These are phyloP conservation scores for Heimioporus sp. DNA, from an alignment of 768 basidiomycete species.

Conservation along the genomic window DNA sequence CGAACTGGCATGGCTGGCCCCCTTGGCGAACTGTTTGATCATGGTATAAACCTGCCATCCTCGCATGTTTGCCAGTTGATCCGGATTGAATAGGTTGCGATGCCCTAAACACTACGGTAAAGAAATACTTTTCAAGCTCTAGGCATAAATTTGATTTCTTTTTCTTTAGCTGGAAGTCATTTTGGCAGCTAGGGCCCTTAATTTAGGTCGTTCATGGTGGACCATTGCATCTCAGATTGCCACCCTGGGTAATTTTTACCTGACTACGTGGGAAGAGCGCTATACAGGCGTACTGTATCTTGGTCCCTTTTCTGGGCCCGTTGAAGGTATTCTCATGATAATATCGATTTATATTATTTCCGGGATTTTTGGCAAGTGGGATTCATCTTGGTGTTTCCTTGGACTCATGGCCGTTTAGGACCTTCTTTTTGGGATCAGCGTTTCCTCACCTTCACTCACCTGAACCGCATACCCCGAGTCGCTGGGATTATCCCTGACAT, in stretches of 20 bases:
- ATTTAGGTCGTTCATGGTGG: slow-evolving; percentile 96
- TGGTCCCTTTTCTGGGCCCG: slow-evolving; percentile 91
- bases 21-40: slow-evolving; percentile 97
- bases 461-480: slow-evolving; percentile 51
- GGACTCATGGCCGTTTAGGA: slow-evolving; percentile 41
- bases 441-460: slow-evolving; percentile 54
- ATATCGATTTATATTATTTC: slow-evolving; percentile 72
- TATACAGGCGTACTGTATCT: slow-evolving; percentile 92
- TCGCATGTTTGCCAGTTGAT: not conserved
- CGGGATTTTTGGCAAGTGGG: slow-evolving; percentile 63
- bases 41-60: slow-evolving; percentile 51
- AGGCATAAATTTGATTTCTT: not conserved
- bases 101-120: slow-evolving; percentile 91
- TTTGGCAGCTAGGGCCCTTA: slow-evolving; percentile 79
- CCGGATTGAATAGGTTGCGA: slow-evolving; percentile 63
- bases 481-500: slow-evolving; percentile 56
- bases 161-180: slow-evolving; percentile 80
- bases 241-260: slow-evolving; percentile 67
- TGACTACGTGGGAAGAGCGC: slow-evolving; percentile 81
- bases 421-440: slow-evolving; percentile 79
- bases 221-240: slow-evolving; percentile 82
- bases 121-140: slow-evolving; percentile 1
- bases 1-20: slow-evolving; percentile 98
- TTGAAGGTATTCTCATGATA: slow-evolving; percentile 93
- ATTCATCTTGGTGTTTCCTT: not conserved